Evolutionary conservation across 768 basidiomycete species (phyloP).

Genomic region (Vishniacozyma victoriae): DNA sequence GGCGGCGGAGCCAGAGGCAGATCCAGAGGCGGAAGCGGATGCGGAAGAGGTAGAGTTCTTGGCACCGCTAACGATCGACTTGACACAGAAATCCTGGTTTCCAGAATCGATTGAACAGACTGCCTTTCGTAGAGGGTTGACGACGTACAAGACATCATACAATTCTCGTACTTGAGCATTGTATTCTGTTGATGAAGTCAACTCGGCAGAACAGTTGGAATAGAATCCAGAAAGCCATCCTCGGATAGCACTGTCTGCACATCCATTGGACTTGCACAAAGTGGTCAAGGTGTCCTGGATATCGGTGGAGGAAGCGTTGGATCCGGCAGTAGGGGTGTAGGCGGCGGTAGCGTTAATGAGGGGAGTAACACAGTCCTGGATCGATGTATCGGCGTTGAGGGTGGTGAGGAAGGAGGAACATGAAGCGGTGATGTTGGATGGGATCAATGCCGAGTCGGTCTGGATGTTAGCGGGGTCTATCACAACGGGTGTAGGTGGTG

Average conservation of each 20-base stretch:
- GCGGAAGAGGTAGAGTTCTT: constrained; percentile 21
- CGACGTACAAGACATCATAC: constrained; percentile 75
- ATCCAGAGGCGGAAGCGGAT: constrained; percentile 10
- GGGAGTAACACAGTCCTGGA: constrained; percentile 51
- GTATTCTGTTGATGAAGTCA: constrained; percentile 51
- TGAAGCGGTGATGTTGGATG: constrained; percentile 56
- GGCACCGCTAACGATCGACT: constrained; percentile 46
- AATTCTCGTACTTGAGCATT: constrained; percentile 54
- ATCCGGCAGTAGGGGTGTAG: constrained; percentile 50
- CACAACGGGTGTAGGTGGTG: constrained; percentile 3
- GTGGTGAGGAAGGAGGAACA: constrained; percentile 58
- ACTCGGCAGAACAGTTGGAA: constrained; percentile 63
- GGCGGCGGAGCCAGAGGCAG: constrained; percentile 21
- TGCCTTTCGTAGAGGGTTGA: constrained; percentile 61
- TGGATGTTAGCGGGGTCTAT: too few species aligned
- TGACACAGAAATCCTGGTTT: constrained; percentile 62
- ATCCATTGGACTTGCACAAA: constrained; percentile 55
- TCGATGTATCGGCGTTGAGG: constrained; percentile 56
- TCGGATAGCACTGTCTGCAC: constrained; percentile 54
- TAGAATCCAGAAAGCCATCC: constrained; percentile 64
- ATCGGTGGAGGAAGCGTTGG: constrained; percentile 46
- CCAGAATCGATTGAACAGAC: constrained; percentile 70
- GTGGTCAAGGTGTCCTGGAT: constrained; percentile 51
- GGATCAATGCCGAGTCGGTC: constrained; percentile 55
- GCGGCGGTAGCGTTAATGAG: constrained; percentile 54